Evolutionary conservation across 768 basidiomycete genomes (phyloP), one percentile per base, ranked within the genome.

Genomic region (Auricularia heimuer): DNA sequence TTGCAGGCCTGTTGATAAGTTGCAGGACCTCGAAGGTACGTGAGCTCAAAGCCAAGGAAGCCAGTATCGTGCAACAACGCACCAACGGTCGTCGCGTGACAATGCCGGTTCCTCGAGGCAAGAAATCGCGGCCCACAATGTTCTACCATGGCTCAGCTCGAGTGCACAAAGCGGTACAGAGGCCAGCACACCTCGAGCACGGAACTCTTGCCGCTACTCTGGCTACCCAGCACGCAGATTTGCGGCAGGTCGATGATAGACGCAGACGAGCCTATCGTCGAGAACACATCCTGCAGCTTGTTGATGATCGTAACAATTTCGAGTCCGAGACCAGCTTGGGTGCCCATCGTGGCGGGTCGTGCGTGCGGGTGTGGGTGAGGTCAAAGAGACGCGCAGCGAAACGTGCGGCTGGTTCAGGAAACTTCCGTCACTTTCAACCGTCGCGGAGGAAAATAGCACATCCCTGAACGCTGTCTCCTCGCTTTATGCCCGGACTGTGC

Each of bases 31-130:
- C 34, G 29, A 29, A 54, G 35, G 29, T 29, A 29, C 29, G 29
- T 45, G 35, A 47, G 18, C 11, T 18, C 14, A 3, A 47, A 37
- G 54, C 6, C n/a, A 12, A 42, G 56, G 34, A 36, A 24, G 58
- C 21, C n/a, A n/a, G 3, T 8, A 36, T 24, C 33, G 37, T 18
- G 21, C 61, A 29, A 51, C 21, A 33, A 71, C 87, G 71, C 75
- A 96, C 95, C 77, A 99, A 79, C 64, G 97, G 97, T 74, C 97
- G 86, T 73, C 96, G 86, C 62, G 96, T 98, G 76, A 99, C 96
- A 72, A 99, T 99, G 77, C 96, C 96, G 64, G 94, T 92, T 75
- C 97, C 97, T 82, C 97, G 91, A 77, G 97, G 97, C 73, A 99
- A 75, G 82, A 99, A 99, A 77, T 99, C 97, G 69, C 96, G 86